Evolutionary conservation across 768 basidiomycete species (phyloP).

Genomic region (Russula foetens): DNA sequence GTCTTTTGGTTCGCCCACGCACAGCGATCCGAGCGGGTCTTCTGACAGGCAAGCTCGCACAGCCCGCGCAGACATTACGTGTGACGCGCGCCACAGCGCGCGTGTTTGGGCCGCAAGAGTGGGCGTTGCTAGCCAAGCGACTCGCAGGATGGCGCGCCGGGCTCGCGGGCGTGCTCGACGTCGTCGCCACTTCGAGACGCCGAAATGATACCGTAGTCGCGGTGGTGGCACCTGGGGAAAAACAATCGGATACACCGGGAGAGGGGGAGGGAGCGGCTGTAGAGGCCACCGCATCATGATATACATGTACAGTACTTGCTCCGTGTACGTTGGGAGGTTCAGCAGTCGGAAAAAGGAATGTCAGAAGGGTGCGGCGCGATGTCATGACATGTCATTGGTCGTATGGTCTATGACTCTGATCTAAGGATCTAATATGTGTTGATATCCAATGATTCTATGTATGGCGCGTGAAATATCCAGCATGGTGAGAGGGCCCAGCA

Average conservation of each 20-base stretch:
- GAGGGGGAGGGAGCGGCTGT: background rate
- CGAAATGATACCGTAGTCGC: constrained; percentile 23
- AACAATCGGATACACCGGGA: background rate
- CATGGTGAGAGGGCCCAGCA: background rate
- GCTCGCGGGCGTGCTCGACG: constrained; percentile 59
- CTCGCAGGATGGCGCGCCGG: constrained; percentile 73
- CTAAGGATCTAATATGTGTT: background rate
- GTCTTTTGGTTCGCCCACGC: background rate
- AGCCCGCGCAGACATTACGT: constrained; percentile 64
- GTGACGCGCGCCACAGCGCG: constrained; percentile 69
- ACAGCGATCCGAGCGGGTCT: constrained; percentile 76
- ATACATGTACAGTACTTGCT: background rate
- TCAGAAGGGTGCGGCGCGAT: background rate
- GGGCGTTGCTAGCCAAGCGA: constrained; percentile 69
- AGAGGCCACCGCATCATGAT: constrained; percentile 2
- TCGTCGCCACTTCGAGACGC: constrained; percentile 51
- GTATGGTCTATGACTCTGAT: background rate
- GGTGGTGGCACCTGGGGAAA: constrained; percentile 9
- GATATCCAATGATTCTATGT: background rate
- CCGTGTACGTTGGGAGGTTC: background rate
- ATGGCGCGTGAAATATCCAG: background rate
- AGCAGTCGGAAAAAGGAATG: background rate
- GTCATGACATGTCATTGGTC: background rate
- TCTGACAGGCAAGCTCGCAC: constrained; percentile 76
- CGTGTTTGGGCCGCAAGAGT: constrained; percentile 69